phyloP scores from a whole-genome alignment of 805 yeast genomes.

The Saccharomyces paradoxus region DNA sequence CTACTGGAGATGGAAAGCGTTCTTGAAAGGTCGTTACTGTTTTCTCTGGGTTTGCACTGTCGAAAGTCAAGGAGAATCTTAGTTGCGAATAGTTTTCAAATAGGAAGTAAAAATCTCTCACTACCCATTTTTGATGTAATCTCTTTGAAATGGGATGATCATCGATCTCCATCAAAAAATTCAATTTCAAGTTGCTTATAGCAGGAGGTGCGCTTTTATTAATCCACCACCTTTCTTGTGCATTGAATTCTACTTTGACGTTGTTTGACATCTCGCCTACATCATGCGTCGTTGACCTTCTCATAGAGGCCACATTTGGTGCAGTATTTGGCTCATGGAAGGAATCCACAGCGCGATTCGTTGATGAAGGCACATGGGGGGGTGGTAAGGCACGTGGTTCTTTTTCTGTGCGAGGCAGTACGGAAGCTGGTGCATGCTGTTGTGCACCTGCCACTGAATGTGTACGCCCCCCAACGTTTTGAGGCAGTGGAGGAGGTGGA shows the following conservation, averaged over 20 bases:
- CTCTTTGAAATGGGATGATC: conserved; percentile 48
- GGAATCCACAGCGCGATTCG: conserved; percentile 4
- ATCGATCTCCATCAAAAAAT: conserved; percentile 54
- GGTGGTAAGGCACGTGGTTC: conserved; percentile 8
- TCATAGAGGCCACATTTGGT: conserved; percentile 1
- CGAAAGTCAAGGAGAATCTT: conserved; percentile 50
- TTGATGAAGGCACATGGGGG: conserved; percentile 7
- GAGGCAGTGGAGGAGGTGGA: conserved; percentile 8
- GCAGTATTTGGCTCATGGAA: conserved; percentile 11
- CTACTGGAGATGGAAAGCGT: conserved; percentile 7
- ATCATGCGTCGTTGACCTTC: conserved; percentile 12
- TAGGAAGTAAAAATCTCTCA: conserved; percentile 62
- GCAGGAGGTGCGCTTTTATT: conserved; percentile 43
- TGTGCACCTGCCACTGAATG: conserved; percentile 1
- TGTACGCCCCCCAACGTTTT: conserved; percentile 17
- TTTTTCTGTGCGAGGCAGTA: conserved; percentile 2
- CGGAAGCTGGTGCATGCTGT: conserved; percentile 8
- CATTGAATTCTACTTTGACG: conserved; percentile 23
- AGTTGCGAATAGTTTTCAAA: conserved; percentile 67
- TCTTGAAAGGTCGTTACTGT: conserved; percentile 35
- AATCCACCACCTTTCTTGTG: conserved; percentile 59
- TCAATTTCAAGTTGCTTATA: conserved; percentile 11
- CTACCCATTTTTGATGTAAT: conserved; percentile 38
- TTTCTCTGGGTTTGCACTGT: conserved; percentile 44
- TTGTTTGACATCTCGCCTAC: conserved; percentile 2